Conservation (phyloP, 495 filamentous ascomycete genomes). For the Hypoxylon lienhwacheense region DNA sequence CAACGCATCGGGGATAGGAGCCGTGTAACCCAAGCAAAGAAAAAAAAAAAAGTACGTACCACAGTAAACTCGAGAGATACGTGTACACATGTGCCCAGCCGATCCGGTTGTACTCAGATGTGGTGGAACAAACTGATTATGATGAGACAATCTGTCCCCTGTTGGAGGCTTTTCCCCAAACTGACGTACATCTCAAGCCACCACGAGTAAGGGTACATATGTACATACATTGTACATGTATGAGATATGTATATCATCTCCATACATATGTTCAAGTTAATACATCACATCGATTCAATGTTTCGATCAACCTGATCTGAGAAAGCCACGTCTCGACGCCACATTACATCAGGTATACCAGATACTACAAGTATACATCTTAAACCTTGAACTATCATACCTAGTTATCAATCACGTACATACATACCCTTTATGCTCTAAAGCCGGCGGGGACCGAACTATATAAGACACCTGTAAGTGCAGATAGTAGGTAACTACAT, state of each 20-base stretch:
- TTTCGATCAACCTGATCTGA: background rate
- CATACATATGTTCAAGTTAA: too few relatives aligned
- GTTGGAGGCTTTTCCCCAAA: slow-evolving; percentile 30
- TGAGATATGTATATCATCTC: too few relatives aligned
- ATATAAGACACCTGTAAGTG: too few relatives aligned
- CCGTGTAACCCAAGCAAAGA: slow-evolving; percentile 33
- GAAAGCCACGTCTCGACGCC: slow-evolving; percentile 1
- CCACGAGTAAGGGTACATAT: background rate
- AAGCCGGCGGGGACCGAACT: too few relatives aligned
- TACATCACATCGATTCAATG: too few relatives aligned
- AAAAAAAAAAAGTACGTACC: too few relatives aligned
- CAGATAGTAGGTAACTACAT: too few relatives aligned
- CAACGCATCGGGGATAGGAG: slow-evolving; percentile 29
- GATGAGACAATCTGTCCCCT: slow-evolving; percentile 37
- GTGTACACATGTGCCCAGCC: slow-evolving; percentile 37
- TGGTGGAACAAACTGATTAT: slow-evolving; percentile 35
- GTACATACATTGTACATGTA: too few relatives aligned
- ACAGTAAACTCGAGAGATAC: slow-evolving; percentile 41
- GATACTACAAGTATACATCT: too few relatives aligned
- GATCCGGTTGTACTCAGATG: slow-evolving; percentile 37
- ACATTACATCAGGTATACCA: background rate
- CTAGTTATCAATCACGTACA: too few relatives aligned
- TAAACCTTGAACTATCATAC: too few relatives aligned
- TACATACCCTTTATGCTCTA: too few relatives aligned
- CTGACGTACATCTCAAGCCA: slow-evolving; percentile 30